A percentile compares a stretch with the other conserved stretches of the same genome.
Conservation (phyloP, 345 rosid genomes). For the Nasturtium officinale region DNA sequence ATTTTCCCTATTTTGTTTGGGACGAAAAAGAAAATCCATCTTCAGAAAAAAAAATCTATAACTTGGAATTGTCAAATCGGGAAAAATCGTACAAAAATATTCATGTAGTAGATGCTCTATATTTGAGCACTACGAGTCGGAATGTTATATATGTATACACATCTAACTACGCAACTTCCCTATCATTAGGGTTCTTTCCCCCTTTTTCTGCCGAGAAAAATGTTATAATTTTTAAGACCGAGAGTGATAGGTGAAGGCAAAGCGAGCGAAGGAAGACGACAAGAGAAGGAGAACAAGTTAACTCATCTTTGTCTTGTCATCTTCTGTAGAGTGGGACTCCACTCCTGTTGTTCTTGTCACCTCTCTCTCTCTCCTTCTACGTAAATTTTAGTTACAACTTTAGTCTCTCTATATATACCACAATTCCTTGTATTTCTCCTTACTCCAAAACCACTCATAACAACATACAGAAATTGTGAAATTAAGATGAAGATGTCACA, state of each 20-base stretch:
- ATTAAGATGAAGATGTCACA: conserved; percentile 27
- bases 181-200: background rate
- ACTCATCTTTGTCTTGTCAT: conserved; percentile 38
- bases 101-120: conserved; percentile 22
- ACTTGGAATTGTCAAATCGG: conserved; percentile 35
- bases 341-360: conserved; percentile 38
- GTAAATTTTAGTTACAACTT: conserved; percentile 7
- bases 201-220: background rate
- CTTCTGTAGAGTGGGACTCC: conserved; percentile 31
- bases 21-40: background rate
- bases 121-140: conserved; percentile 26
- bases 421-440: conserved; percentile 17
- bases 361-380: background rate
- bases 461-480: background rate
- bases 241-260: conserved; percentile 31
- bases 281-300: conserved; percentile 29
- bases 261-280: conserved; percentile 26
- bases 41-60: conserved; percentile 16
- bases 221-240: conserved; percentile 13
- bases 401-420: conserved; percentile 37
- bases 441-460: conserved; percentile 26
- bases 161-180: conserved; percentile 24
- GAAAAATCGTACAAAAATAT: conserved; percentile 34
- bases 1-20: conserved; percentile 6
- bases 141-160: conserved; percentile 21